These are phyloP conservation scores for Neospermospora avenae DNA, from an alignment of 2,329 filamentous ascomycete genomes.

Conservation along the genomic window DNA sequence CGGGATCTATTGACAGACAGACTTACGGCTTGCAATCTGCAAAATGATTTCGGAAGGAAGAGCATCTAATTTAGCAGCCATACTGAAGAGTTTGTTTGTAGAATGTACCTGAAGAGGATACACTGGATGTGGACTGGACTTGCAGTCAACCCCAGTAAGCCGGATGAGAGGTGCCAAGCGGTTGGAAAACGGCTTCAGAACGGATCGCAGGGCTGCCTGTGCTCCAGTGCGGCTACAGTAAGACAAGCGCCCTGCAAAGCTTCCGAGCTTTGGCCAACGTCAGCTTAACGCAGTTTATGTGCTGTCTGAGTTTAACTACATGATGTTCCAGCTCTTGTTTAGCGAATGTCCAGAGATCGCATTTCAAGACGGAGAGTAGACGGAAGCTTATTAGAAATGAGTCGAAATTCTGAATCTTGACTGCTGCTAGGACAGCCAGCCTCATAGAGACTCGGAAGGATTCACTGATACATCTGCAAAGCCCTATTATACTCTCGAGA, in stretches of 20 bases:
- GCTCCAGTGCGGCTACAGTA: no score
- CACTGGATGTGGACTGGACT: not conserved
- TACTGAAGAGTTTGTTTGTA: not conserved
- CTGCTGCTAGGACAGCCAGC: no score
- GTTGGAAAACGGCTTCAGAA: not conserved
- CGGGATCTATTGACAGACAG: not conserved
- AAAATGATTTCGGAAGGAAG: conserved; percentile 34
- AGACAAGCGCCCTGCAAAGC: not conserved
- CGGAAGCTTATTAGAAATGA: no score
- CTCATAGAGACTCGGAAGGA: no score
- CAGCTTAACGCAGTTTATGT: not conserved
- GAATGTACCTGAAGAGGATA: not conserved
- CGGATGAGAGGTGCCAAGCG: not conserved
- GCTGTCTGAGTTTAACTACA: not conserved
- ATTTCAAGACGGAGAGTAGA: no score
- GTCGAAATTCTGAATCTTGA: no score
- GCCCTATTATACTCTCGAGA: no score
- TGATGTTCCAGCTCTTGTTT: no score
- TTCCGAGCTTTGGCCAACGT: not conserved
- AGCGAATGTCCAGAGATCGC: no score
- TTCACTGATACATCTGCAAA: no score
- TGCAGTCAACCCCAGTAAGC: not conserved
- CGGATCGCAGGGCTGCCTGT: conserved; percentile 6
- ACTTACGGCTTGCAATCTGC: conserved; percentile 30
- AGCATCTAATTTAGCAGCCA: conserved; percentile 22